Evolutionary conservation across 768 basidiomycete species (phyloP), one percentile per base, ranked within the genome.

Genomic region (Fomitopsis serialis): DNA sequence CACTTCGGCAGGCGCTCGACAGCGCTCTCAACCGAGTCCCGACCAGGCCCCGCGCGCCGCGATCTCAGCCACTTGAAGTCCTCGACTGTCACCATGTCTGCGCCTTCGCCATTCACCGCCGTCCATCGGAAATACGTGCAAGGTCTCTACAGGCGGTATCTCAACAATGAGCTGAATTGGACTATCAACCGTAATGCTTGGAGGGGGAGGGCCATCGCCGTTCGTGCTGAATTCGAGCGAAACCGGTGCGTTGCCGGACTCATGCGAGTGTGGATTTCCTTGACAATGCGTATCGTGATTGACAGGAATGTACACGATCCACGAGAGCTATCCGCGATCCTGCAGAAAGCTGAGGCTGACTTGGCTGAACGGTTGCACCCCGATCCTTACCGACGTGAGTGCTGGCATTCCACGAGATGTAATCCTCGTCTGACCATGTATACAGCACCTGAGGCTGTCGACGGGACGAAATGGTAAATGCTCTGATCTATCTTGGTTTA

Each of bases 401-500:
- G 23, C 21, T 37, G n/a, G 17, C 6, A 1, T 13, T 25, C 9
- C n/a, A 21, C 32, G 11, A 48, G 48, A n/a, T 29, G 29, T 37
- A 22, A 57, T 36, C 55, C 35, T 42, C 25, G 43, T 9, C 19
- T 47, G 42, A 21, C 45, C 15, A 6, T 15, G 1, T 21, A 13
- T 58, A 37, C 56, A 98, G 95, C 87, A 54, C 79, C 94, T 45
- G 64, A 79, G 37, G 88, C 84, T 68, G 92, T 92, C 45, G 92
- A 89, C 54, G 95, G 95, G 54, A 93, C 92, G n/a, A 97, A 96
- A 73, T 98, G 94, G 94, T 95, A 63, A 61, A 86, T 80, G 15
- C 42, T 17, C 46, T 19, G 22, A n/a, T 42, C 13, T 19, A 42
- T 46, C 9, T 12, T 58, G 22, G n/a, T 44, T 50, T 27, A 40